phyloP scores from a whole-genome alignment of 2,329 filamentous ascomycete genomes.

The Botrytis squamosa region DNA sequence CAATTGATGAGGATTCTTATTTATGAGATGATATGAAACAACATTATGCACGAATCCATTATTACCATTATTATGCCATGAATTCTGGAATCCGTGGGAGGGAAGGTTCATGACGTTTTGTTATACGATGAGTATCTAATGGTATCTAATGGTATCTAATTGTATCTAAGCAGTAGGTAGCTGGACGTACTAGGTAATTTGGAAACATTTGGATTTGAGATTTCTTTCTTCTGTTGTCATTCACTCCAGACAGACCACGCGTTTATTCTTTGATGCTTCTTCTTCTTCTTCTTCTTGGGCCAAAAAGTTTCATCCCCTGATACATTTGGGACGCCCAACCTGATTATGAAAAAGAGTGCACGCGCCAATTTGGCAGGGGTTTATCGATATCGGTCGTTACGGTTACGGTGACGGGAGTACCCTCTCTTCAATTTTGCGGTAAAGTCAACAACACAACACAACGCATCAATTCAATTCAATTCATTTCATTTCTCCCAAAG shows the following conservation, averaged over 20 bases:
- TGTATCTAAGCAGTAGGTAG: too few relatives aligned
- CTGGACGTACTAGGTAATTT: not conserved
- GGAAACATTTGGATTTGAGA: not conserved
- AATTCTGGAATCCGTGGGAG: not conserved
- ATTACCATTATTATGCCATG: not conserved
- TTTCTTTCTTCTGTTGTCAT: not conserved
- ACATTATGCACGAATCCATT: not conserved
- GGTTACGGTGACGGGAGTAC: constrained; percentile 2
- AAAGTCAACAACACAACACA: constrained; percentile 14
- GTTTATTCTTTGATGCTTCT: not conserved
- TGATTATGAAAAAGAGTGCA: constrained; percentile 6
- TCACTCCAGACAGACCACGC: not conserved
- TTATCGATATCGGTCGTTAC: constrained; percentile 13
- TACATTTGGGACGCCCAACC: not conserved
- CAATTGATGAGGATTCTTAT: not conserved
- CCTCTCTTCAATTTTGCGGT: constrained; percentile 4
- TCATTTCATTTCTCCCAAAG: not conserved
- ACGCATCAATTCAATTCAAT: not conserved
- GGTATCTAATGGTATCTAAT: too few relatives aligned
- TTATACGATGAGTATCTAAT: not conserved
- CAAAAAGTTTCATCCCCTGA: not conserved
- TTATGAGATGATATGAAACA: not conserved
- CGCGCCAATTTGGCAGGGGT: constrained; percentile 1
- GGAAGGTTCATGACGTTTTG: not conserved
- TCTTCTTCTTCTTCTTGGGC: not conserved